Evolutionary conservation across 805 yeast species (phyloP), one percentile per base, ranked within the genome.

Genomic region (Suhomyces faveliae): DNA sequence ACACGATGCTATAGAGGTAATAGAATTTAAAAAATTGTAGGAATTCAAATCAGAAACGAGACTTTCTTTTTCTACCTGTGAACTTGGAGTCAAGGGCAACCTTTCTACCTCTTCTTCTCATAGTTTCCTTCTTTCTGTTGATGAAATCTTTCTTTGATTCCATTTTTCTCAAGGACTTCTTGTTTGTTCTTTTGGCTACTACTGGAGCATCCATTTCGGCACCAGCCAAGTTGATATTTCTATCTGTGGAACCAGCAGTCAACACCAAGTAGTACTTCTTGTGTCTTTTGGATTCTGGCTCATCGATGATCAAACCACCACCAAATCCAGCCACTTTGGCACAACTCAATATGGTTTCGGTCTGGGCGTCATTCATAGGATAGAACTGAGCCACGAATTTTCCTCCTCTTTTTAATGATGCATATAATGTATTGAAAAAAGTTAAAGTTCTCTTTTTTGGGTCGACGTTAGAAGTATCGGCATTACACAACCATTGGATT

Each of bases 401-500:
- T 5, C 99, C 99, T 42, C 99, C 99, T 63, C 96, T 80, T 61
- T 81, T 85, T 66, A 94, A 74, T 29, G 89, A 74, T 0, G 96
- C 89, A 67, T 88, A 94, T 45, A 94, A 73, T 0, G 96, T 84
- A 66, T 87, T 87, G 77, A 94, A 94, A 61, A 94, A 94, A 41
- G 87, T 73, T 68, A 84, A 72, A 46, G 89, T 68, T 66, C 99
- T 81, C 59, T 78, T 79, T 62, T 85, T 85, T 19, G 99, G 99
- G 61, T 91, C 96, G 46, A 83, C 84, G 35, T 77, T 74, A 2
- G 89, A 68, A 5, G 89, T 78, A 65, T 94, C 99, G 2, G 98
- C 98, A 64, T 94, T 94, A 73, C 97, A 91, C 37, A 94, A 79
- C 99, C 99, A 94, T 67, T 94, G 99, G 44, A 94, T 90, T 10